These are phyloP conservation scores for Melampsora abietis-canadensis DNA, from an alignment of 1,284 basidiomycete genomes.

Conservation along the genomic window DNA sequence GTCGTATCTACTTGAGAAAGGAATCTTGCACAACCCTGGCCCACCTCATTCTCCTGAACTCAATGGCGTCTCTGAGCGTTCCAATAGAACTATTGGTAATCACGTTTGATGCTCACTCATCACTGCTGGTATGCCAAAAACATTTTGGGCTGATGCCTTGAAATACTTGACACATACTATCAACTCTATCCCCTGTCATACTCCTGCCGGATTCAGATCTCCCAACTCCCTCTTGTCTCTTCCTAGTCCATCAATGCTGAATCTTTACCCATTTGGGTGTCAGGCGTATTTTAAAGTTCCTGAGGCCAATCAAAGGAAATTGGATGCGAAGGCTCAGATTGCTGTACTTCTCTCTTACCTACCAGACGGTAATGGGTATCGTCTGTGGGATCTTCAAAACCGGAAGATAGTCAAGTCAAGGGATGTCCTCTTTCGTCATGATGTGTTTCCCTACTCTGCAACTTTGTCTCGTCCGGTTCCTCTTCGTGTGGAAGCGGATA, in stretches of 20 bases:
- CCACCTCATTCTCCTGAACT: slow-evolving; percentile 54
- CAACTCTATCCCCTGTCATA: slow-evolving; percentile 50
- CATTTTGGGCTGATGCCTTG: slow-evolving; percentile 54
- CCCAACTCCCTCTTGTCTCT: neutral
- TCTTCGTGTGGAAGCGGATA: neutral
- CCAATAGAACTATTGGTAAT: slow-evolving; percentile 50
- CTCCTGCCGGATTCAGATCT: neutral
- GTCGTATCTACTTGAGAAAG: slow-evolving; percentile 48
- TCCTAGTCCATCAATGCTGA: neutral
- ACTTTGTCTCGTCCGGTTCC: neutral
- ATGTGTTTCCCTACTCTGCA: slow-evolving; percentile 9
- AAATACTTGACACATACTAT: slow-evolving; percentile 52
- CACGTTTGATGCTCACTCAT: slow-evolving; percentile 49
- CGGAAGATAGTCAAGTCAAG: neutral
- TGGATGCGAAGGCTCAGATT: neutral
- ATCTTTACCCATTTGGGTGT: slow-evolving; percentile 25
- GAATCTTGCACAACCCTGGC: slow-evolving; percentile 52
- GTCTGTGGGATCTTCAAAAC: neutral
- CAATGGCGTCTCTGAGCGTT: slow-evolving; percentile 52
- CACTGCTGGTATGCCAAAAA: slow-evolving; percentile 49
- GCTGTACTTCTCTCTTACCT: slow-evolving; percentile 15
- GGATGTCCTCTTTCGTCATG: slow-evolving; percentile 2
- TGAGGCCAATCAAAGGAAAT: neutral
- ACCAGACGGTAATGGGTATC: slow-evolving; percentile 1
- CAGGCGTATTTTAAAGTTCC: neutral